These are phyloP conservation scores for Leptodontidium sp. DNA, from an alignment of 2,329 filamentous ascomycete species.

Conservation along the genomic window DNA sequence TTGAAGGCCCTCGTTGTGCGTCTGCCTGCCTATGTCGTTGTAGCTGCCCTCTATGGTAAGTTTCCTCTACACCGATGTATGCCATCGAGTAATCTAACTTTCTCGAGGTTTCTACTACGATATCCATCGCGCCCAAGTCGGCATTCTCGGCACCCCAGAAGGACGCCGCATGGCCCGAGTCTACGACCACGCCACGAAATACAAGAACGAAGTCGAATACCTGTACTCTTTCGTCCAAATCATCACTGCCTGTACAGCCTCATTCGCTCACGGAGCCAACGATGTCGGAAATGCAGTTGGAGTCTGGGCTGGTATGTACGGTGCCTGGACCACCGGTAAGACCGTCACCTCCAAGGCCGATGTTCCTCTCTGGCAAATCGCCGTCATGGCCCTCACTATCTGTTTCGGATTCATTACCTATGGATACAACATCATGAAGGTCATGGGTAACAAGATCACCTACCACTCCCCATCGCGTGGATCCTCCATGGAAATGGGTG, in stretches of 20 bases:
- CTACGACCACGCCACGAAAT: conserved; percentile 70
- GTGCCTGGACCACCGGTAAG: conserved; percentile 69
- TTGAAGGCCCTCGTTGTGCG: conserved; percentile 69
- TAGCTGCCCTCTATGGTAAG: conserved; percentile 68
- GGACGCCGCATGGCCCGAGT: conserved; percentile 75
- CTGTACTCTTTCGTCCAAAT: conserved; percentile 58
- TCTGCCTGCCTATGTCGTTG: conserved; percentile 71
- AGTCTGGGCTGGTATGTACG: conserved; percentile 75
- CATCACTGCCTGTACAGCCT: conserved; percentile 58
- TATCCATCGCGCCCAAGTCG: conserved; percentile 78
- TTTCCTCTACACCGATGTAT: too few species aligned
- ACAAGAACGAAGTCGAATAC: conserved; percentile 75
- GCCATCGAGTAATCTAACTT: not conserved
- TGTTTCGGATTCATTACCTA: conserved; percentile 76
- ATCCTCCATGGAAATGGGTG: conserved; percentile 82
- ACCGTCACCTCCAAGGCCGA: conserved; percentile 67
- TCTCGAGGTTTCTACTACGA: conserved; percentile 73
- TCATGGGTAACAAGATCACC: conserved; percentile 84
- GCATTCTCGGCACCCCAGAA: conserved; percentile 75
- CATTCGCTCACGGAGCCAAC: conserved; percentile 74
- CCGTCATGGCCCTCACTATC: conserved; percentile 69
- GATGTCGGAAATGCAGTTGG: conserved; percentile 78
- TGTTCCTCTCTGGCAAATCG: conserved; percentile 80
- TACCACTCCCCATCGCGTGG: conserved; percentile 68
- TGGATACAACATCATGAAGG: conserved; percentile 87